A percentile compares a stretch with the other conserved stretches of the same genome.
These are phyloP conservation scores for Arctium lappa DNA, from an alignment of 129 eudicot species.

Conservation along the genomic window DNA sequence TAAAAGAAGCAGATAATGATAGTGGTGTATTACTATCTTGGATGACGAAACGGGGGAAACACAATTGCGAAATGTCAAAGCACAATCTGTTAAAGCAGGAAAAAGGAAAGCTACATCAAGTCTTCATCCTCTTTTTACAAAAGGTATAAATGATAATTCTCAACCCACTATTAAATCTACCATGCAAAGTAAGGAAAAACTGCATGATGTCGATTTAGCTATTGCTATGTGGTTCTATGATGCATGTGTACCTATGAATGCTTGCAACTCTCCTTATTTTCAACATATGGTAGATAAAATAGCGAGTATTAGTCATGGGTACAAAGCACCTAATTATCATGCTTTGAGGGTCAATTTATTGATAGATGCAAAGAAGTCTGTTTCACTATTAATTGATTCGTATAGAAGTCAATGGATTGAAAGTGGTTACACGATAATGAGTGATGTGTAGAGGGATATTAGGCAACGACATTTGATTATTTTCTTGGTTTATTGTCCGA, in stretches of 20 bases:
- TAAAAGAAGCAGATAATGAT: too few relatives aligned
- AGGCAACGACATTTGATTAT: too few relatives aligned
- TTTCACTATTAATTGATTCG: too few relatives aligned
- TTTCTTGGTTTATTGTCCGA: too few relatives aligned
- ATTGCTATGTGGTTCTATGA: not conserved
- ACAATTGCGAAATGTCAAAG: not conserved
- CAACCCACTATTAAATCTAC: not conserved
- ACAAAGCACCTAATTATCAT: too few relatives aligned
- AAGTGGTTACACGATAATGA: too few relatives aligned
- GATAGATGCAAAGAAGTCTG: too few relatives aligned
- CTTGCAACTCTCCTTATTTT: not conserved
- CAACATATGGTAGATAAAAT: not conserved
- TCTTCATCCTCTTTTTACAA: not conserved
- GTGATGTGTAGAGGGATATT: too few relatives aligned
- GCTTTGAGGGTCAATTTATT: too few relatives aligned
- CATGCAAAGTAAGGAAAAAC: not conserved
- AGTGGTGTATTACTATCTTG: too few relatives aligned
- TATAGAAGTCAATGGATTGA: too few relatives aligned
- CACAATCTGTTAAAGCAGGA: not conserved
- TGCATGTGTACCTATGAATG: not conserved
- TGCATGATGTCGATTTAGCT: not conserved
- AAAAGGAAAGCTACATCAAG: not conserved
- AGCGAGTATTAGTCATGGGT: too few relatives aligned
- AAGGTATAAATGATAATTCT: not conserved
- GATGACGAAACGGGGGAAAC: not conserved